Conservation (phyloP, 164 flowering plant genomes). For the Stephania cephalantha region DNA sequence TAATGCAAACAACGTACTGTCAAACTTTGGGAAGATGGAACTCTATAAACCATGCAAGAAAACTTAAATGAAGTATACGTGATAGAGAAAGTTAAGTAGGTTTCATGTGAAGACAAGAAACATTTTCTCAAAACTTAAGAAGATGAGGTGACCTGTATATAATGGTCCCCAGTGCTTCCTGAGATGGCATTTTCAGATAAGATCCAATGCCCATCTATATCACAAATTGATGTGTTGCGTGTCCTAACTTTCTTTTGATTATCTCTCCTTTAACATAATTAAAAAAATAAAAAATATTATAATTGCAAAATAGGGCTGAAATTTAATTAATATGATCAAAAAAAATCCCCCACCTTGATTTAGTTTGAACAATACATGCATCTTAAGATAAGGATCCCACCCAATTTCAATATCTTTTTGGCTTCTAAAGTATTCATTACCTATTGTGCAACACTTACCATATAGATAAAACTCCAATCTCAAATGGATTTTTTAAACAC, state of each 20-base stretch:
- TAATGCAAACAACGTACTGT: not conserved
- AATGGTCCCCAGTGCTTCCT: not conserved
- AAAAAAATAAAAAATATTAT: not conserved
- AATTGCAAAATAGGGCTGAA: not conserved
- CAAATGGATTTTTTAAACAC: no score
- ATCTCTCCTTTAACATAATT: not conserved
- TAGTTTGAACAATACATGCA: not conserved
- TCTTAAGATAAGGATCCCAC: not conserved
- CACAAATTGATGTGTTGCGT: constrained; percentile 6
- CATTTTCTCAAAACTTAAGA: not conserved
- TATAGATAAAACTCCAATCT: no score
- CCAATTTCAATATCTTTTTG: not conserved
- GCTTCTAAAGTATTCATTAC: no score
- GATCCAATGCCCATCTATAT: constrained; percentile 1
- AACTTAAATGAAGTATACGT: not conserved
- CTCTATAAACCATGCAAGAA: not conserved
- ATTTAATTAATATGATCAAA: not conserved
- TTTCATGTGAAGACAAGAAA: constrained; percentile 1
- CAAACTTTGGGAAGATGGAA: not conserved
- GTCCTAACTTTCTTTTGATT: not conserved
- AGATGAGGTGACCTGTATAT: not conserved
- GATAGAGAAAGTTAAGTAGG: not conserved
- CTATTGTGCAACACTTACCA: no score
- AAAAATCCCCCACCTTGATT: not conserved
- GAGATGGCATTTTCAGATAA: constrained; percentile 1